phyloP scores from a whole-genome alignment of 106 monocot genomes.

The Dendrobium officinale region DNA sequence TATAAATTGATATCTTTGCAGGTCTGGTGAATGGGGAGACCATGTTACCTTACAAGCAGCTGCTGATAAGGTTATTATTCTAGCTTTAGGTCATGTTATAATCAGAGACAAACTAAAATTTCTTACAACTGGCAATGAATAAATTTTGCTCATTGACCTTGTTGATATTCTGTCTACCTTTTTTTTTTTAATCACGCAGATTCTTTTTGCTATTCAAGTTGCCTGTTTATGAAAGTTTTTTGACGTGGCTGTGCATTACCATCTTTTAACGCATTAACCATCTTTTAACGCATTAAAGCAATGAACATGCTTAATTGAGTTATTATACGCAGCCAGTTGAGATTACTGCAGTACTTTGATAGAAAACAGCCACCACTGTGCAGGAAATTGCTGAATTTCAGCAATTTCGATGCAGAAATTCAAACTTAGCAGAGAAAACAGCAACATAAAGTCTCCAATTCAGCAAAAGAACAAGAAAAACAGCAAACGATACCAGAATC shows the following conservation, averaged over 20 bases:
- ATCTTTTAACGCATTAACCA: not conserved
- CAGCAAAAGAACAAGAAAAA: too few species aligned
- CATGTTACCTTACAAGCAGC: conserved; percentile 99
- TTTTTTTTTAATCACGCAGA: not conserved
- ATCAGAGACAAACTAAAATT: not conserved
- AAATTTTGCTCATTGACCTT: not conserved
- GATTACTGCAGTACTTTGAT: not conserved
- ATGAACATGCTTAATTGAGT: not conserved
- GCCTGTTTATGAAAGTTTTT: not conserved
- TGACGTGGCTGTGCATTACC: not conserved
- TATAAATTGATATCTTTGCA: conserved; percentile 20
- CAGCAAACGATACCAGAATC: too few species aligned
- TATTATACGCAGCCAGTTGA: not conserved
- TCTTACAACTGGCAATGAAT: not conserved
- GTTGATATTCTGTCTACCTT: not conserved
- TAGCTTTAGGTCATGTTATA: not conserved
- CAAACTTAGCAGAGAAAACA: too few species aligned
- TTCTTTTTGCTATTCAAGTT: not conserved
- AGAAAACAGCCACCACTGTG: too few species aligned
- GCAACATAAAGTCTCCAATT: too few species aligned
- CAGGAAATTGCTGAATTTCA: too few species aligned
- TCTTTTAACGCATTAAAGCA: not conserved
- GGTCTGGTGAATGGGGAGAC: conserved; percentile 98
- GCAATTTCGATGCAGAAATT: too few species aligned
- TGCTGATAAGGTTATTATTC: conserved; percentile 78